These are phyloP conservation scores for Otatea glauca DNA, from an alignment of 176 grass and related monocot species.

Conservation along the genomic window DNA sequence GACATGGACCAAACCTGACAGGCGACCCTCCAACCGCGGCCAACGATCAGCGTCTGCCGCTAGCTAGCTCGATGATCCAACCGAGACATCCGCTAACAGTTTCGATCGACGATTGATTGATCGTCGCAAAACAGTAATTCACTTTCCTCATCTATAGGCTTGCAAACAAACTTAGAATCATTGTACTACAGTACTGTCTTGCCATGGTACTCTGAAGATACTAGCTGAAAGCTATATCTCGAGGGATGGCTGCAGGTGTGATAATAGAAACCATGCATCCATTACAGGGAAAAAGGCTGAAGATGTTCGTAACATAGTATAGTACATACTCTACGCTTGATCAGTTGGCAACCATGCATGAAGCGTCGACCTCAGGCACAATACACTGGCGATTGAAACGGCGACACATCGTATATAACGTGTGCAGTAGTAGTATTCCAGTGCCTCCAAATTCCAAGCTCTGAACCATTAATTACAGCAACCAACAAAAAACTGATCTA, in stretches of 20 bases:
- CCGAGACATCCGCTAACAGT: neutral
- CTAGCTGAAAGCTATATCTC: neutral
- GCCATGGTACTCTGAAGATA: neutral
- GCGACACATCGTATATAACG: neutral
- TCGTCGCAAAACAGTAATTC: neutral
- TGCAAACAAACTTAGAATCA: neutral
- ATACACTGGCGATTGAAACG: neutral
- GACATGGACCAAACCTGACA: conserved; percentile 33
- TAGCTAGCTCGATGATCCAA: neutral
- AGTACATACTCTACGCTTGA: neutral
- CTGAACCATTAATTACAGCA: neutral
- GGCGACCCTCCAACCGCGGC: conserved; percentile 18
- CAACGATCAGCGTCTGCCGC: neutral
- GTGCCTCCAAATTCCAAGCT: neutral
- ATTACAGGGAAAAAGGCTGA: neutral
- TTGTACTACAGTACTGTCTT: neutral
- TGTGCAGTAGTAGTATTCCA: neutral
- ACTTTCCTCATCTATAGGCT: neutral
- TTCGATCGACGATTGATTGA: neutral
- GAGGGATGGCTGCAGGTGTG: neutral
- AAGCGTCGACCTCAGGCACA: neutral
- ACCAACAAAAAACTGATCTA: neutral
- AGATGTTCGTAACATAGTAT: neutral
- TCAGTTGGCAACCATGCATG: neutral
- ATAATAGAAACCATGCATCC: neutral